Base-by-base conservation (phyloP, 2,329 filamentous ascomycete genomes). In the Phialophora macrospora region DNA sequence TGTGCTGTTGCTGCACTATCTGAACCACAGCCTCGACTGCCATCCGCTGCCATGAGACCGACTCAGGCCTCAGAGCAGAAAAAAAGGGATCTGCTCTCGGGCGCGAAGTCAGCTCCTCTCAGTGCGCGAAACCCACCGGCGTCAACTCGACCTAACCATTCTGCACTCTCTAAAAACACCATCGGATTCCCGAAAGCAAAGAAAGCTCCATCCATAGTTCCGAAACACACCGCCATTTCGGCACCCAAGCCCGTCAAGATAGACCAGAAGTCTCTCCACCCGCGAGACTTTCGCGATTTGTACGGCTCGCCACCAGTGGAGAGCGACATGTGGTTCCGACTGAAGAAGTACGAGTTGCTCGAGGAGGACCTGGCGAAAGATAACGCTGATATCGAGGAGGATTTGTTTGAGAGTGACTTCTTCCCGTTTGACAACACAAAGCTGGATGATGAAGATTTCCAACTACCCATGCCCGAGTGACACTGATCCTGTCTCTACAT, bases 181-280 rank as follows among this genome's bases (percentile, higher is more conserved):
- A 84, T 97, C 49, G 93, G 93, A 17, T 97, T 96, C 75, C 91
- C 86, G 63, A 92, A 90, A 76, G 93, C 93, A 38, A 86, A 91
- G 38, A 80, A 80, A 11, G 80, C 83, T 2, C 82, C 82, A 22
- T 76, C 77, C 7, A 75, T 75, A 28, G 69, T 82, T 4, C 73
- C 71, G 3, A 65, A 56, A 56, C 49, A 51, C 22, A 46, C 74
- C 72, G 20, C 71, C 77, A 55, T 76, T 75, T 14, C 73, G 73
- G 38, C 72, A 71, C 30, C 68, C 76, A 64, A 67, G 30, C 66
- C 68, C 24, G 32, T 58, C 30, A 74, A 75, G 51, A 49, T 68
- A 32, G 60, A 71, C 6, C 68, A 71, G 22, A 51, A 70, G 17
- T 71, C 74, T 12, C 71, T 82, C 17, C 77, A 79, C 4, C 78